These are phyloP conservation scores for Senna tora DNA, from an alignment of 306 rosid species.

Conservation along the genomic window DNA sequence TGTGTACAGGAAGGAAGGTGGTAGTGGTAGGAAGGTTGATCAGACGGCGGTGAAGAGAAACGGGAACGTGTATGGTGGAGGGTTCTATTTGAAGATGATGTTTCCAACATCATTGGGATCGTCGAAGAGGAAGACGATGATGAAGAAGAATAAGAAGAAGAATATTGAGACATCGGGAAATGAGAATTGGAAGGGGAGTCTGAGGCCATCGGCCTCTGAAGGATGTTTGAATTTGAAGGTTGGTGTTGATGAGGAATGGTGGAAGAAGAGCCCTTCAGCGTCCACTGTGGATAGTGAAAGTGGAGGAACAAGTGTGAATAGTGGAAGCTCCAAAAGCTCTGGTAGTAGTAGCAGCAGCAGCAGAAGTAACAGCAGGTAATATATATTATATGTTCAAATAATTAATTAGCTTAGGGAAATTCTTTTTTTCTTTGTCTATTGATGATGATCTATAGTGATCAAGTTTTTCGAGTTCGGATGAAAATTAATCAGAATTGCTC, in stretches of 20 bases:
- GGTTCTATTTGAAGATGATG: slow-evolving; percentile 75
- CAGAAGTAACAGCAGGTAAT: slow-evolving; percentile 68
- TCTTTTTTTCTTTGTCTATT: too few relatives aligned
- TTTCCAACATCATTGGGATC: slow-evolving; percentile 61
- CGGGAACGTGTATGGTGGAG: slow-evolving; percentile 58
- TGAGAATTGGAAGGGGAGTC: slow-evolving; percentile 52
- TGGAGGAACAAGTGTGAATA: slow-evolving; percentile 52
- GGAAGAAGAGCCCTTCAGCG: slow-evolving; percentile 60
- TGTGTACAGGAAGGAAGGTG: slow-evolving; percentile 34
- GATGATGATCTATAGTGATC: too few relatives aligned
- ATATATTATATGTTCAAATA: too few relatives aligned
- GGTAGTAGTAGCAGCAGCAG: slow-evolving; percentile 45
- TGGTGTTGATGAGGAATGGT: slow-evolving; percentile 68
- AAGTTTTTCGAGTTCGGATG: background rate
- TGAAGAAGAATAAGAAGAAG: slow-evolving; percentile 47
- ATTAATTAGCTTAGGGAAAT: too few relatives aligned
- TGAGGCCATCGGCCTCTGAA: slow-evolving; percentile 51
- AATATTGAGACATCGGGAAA: slow-evolving; percentile 45
- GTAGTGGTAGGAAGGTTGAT: slow-evolving; percentile 39
- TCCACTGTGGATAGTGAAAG: slow-evolving; percentile 50
- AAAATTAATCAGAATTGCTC: background rate
- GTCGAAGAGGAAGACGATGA: slow-evolving; percentile 45
- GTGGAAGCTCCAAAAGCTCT: slow-evolving; percentile 66
- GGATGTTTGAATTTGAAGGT: slow-evolving; percentile 42
- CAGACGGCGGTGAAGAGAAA: slow-evolving; percentile 38